Evolutionary conservation across 2,329 filamentous ascomycete genomes (phyloP).

Genomic region (Chrysoporthe cubensis): DNA sequence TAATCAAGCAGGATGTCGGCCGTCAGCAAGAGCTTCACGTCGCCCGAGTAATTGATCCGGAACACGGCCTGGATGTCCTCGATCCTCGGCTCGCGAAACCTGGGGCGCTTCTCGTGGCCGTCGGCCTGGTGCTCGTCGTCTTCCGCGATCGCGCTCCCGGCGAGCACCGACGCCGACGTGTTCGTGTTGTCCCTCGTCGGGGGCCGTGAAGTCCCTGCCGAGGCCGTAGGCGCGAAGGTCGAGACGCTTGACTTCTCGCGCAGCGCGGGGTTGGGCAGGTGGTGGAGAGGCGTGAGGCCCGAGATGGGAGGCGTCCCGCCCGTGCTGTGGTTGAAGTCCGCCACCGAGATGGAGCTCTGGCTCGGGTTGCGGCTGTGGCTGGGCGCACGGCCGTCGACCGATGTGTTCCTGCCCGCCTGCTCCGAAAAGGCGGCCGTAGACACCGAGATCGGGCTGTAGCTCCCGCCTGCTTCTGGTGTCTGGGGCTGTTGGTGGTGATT

Average conservation of each 20-base stretch:
- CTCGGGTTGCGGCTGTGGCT: conserved; percentile 50
- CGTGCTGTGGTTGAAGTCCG: conserved; percentile 41
- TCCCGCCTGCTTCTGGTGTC: conserved; percentile 40
- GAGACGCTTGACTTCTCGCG: conserved; percentile 66
- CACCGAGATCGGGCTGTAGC: conserved; percentile 28
- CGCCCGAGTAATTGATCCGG: conserved; percentile 85
- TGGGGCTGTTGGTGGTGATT: conserved; percentile 43
- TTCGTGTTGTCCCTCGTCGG: conserved; percentile 57
- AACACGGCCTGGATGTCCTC: conserved; percentile 94
- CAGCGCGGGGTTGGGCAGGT: conserved; percentile 39
- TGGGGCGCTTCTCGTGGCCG: conserved; percentile 32
- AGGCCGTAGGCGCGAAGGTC: conserved; percentile 59
- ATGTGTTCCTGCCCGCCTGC: conserved; percentile 10
- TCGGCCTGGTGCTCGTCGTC: conserved; percentile 38
- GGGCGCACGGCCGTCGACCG: conserved; percentile 33
- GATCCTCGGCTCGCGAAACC: conserved; percentile 72
- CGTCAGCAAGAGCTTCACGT: conserved; percentile 85
- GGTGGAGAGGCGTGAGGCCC: conserved; percentile 15
- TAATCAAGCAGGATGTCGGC: conserved; percentile 97
- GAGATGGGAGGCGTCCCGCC: conserved; percentile 23
- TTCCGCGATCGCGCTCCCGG: conserved; percentile 44
- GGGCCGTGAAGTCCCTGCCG: conserved; percentile 56
- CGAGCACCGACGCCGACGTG: conserved; percentile 32
- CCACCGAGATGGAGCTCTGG: conserved; percentile 51
- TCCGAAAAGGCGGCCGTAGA: conserved; percentile 28